These are phyloP conservation scores for Funneliformis geosporum DNA, from an alignment of 192 early-diverging fungal genomes.

Conservation along the genomic window DNA sequence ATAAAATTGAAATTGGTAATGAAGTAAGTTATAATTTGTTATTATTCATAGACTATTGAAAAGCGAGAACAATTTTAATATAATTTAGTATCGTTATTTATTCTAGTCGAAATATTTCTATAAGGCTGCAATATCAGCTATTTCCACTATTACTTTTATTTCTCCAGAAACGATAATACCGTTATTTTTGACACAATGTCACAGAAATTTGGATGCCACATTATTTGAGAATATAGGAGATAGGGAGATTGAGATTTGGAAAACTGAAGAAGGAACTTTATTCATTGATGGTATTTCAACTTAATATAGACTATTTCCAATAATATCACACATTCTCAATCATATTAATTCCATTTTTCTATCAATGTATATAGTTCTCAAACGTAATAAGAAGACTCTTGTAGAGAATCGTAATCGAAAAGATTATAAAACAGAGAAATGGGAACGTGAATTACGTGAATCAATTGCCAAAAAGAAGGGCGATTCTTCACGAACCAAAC, in stretches of 20 bases:
- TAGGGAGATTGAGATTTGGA: constrained; percentile 71
- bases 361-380: constrained; percentile 38
- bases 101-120: constrained; percentile 49
- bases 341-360: not conserved
- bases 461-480: constrained; percentile 72
- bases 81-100: constrained; percentile 41
- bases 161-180: constrained; percentile 55
- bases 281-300: constrained; percentile 58
- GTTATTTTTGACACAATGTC: constrained; percentile 47
- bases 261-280: constrained; percentile 65
- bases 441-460: constrained; percentile 76
- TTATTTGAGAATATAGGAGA: constrained; percentile 52
- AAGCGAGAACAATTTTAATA: not conserved
- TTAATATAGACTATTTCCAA: not conserved
- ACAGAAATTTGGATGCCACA: constrained; percentile 52
- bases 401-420: constrained; percentile 48
- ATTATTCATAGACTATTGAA: constrained; percentile 29
- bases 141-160: constrained; percentile 66
- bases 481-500: constrained; percentile 41
- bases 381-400: constrained; percentile 59
- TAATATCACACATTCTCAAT: not conserved
- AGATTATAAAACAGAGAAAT: constrained; percentile 70
- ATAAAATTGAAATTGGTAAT: constrained; percentile 40
- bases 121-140: constrained; percentile 62
- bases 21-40: constrained; percentile 33